A percentile compares a stretch with the other conserved stretches of the same genome.
These are phyloP conservation scores for Cymbopogon citratus DNA, from an alignment of 176 grass and related monocot genomes.

Conservation along the genomic window DNA sequence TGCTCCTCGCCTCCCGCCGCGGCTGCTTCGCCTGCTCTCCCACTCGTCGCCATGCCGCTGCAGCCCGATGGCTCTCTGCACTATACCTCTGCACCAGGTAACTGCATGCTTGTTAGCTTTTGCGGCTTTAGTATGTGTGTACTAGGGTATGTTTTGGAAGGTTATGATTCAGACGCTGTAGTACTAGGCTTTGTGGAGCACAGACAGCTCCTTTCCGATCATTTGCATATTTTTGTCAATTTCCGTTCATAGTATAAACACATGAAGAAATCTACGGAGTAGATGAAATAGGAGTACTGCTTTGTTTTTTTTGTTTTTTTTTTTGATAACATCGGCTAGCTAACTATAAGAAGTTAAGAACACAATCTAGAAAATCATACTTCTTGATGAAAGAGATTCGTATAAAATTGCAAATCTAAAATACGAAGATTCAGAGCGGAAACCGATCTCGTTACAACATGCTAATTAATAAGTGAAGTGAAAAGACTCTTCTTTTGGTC, in stretches of 20 bases:
- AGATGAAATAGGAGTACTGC: too few species aligned
- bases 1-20: constrained; percentile 22
- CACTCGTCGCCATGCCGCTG: constrained; percentile 32
- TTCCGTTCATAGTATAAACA: background rate
- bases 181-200: background rate
- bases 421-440: background rate
- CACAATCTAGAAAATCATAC: background rate
- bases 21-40: constrained; percentile 2
- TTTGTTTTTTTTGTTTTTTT: background rate
- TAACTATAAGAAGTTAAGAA: background rate
- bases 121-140: too few species aligned
- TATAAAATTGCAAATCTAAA: background rate
- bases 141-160: too few species aligned
- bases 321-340: background rate
- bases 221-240: background rate
- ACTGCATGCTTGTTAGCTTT: background rate
- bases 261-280: background rate
- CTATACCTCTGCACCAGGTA: constrained; percentile 11
- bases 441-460: background rate
- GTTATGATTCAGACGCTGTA: background rate
- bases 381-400: background rate
- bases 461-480: background rate
- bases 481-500: background rate
- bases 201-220: background rate
- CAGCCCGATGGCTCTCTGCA: constrained; percentile 35